Evolutionary conservation across 345 rosid species (phyloP), one percentile per base, ranked within the genome.

Genomic region (Gynandropsis gynandra): DNA sequence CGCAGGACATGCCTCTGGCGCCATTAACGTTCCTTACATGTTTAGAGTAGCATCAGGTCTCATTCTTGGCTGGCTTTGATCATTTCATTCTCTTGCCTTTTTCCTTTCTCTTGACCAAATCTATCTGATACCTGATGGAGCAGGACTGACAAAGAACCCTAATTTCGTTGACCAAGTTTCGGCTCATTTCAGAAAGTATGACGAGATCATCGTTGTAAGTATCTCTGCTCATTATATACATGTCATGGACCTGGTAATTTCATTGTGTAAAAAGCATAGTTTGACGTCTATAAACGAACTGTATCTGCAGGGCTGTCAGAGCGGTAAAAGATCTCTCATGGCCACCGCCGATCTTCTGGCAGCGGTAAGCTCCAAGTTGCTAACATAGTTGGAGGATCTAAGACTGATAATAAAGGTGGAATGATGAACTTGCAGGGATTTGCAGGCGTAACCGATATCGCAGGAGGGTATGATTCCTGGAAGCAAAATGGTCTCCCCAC

Each of bases 11-110:
- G 80, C 78, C 12, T 63, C 67, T 32, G 89, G 81, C 17, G 95
- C 97, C 16, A 52, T 79, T 44, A 89, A 89, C 73, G 56, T 85
- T 33, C 93, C 97, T 55, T 89, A 79, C 77, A 59, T 83, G 89
- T 71, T 64, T 58, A 77, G 53, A 67, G 76, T 67, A 45, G 76
- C 83, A 63, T 73, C 86, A 72, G 97, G 97, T 83, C n/a, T 11
- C 34, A 0, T 17, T 1, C 16, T 36, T 1, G 21, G 33, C 4
- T 54, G 19, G 16, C 7, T 41, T 12, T 19, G 16, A 41, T 17
- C 24, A 4, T 24, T 12, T 21, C 36, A 39, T 33, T 15, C 14
- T 27, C 21, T 1, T 34, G 50, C 12, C 4, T 19, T 6, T 13
- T 8, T 16, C n/a, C n/a, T n/a, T n/a, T n/a, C n/a, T n/a, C n/a